phyloP scores from a whole-genome alignment of 164 flowering plant species.

The Annona cherimola region DNA sequence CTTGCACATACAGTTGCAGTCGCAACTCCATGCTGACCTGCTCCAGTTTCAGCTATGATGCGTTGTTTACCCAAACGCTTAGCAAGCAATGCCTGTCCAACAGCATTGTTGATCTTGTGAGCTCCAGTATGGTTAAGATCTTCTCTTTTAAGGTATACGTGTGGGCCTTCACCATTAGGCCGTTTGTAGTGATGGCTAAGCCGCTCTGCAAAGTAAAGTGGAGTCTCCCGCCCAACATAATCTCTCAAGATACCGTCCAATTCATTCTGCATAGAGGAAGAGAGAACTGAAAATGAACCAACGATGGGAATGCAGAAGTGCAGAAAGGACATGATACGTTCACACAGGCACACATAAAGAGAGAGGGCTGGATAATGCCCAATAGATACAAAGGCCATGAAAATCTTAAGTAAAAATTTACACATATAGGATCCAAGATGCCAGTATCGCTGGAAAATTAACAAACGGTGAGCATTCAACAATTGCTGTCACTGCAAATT shows the following conservation, averaged over 20 bases:
- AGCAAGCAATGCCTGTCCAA: constrained; percentile 90
- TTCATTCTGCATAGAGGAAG: constrained; percentile 46
- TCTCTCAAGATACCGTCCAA: constrained; percentile 73
- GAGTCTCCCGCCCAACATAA: constrained; percentile 86
- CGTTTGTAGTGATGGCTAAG: constrained; percentile 75
- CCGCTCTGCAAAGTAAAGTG: constrained; percentile 85
- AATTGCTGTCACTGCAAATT: no score
- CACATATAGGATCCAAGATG: background rate
- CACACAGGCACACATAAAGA: no score
- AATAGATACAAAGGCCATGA: background rate
- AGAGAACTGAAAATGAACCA: background rate
- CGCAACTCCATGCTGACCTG: constrained; percentile 96
- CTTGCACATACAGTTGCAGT: constrained; percentile 97
- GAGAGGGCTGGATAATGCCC: background rate
- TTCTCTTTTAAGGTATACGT: constrained; percentile 79
- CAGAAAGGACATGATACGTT: background rate
- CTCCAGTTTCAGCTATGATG: constrained; percentile 93
- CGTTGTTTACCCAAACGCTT: constrained; percentile 78
- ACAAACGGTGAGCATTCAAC: background rate
- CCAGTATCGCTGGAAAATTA: background rate
- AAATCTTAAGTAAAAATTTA: no score
- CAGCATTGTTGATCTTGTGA: constrained; percentile 91
- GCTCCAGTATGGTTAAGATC: constrained; percentile 97
- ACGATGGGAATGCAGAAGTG: background rate
- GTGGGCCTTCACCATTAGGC: constrained; percentile 75